These are phyloP conservation scores for Syzygium grande DNA, from an alignment of 345 rosid genomes.

Conservation along the genomic window DNA sequence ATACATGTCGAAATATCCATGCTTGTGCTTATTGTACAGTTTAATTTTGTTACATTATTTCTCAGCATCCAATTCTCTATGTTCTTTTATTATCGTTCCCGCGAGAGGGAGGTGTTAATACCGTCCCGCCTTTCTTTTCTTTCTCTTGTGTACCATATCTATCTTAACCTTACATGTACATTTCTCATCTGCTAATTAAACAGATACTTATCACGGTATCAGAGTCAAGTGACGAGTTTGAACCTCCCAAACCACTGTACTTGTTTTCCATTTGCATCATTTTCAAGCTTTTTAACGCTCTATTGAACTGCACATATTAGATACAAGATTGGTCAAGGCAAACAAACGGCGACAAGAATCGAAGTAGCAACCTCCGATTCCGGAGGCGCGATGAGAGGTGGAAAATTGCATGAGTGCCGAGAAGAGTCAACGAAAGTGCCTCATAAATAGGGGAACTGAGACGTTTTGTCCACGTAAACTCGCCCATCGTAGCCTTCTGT, in stretches of 20 bases:
- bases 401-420: background rate
- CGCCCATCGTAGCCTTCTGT: background rate
- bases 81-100: too few relatives aligned
- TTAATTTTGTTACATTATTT: too few relatives aligned
- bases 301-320: background rate
- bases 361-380: background rate
- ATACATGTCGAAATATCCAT: too few relatives aligned
- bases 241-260: background rate
- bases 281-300: background rate
- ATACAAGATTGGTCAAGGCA: background rate
- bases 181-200: background rate
- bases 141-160: too few relatives aligned
- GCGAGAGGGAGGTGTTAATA: too few relatives aligned
- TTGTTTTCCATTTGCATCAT: background rate
- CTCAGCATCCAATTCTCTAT: too few relatives aligned
- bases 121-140: too few relatives aligned
- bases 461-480: background rate
- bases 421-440: background rate
- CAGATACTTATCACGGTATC: background rate
- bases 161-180: too few relatives aligned
- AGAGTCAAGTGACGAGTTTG: background rate
- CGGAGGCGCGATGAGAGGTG: background rate
- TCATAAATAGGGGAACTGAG: background rate
- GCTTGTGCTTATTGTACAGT: too few relatives aligned
- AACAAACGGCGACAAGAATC: background rate